Evolutionary conservation across 2,329 filamentous ascomycete species (phyloP).

Genomic region (Penicillium sp.): DNA sequence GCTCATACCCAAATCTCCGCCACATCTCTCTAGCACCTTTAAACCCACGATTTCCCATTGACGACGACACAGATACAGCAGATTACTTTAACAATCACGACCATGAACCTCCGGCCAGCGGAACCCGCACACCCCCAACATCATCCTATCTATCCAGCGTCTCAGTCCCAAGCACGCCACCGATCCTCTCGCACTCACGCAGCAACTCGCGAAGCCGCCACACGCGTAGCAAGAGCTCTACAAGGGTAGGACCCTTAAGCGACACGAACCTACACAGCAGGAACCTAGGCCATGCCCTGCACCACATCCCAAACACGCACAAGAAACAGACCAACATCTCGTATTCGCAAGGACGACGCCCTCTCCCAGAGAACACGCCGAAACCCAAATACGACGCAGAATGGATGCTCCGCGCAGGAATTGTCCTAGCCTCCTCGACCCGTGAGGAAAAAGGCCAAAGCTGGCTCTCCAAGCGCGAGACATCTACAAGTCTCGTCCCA

Average conservation of each 20-base stretch:
- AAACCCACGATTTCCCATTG: constrained; percentile 53
- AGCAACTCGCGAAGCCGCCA: constrained; percentile 38
- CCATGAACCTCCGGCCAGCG: constrained; percentile 25
- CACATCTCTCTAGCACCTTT: constrained; percentile 62
- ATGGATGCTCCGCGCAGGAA: constrained; percentile 60
- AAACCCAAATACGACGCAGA: constrained; percentile 44
- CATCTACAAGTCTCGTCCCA: constrained; percentile 52
- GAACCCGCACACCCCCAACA: constrained; percentile 31
- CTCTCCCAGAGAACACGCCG: constrained; percentile 3
- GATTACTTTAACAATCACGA: constrained; percentile 33
- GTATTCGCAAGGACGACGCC: constrained; percentile 1
- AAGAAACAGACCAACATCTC: constrained; percentile 9
- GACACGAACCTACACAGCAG: constrained; percentile 37
- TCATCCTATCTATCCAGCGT: constrained; percentile 43
- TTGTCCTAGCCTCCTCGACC: constrained; percentile 56
- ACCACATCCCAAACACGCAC: constrained; percentile 13
- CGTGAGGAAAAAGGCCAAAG: constrained; percentile 62
- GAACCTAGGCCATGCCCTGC: constrained; percentile 26
- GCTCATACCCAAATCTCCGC: constrained; percentile 59
- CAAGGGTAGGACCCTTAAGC: constrained; percentile 29
- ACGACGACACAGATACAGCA: constrained; percentile 42
- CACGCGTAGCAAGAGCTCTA: constrained; percentile 36
- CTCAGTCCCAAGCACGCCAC: constrained; percentile 44
- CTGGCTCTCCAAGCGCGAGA: constrained; percentile 58
- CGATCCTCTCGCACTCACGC: constrained; percentile 44